Evolutionary conservation across 2,329 filamentous ascomycete species (phyloP).

Genomic region (Aspergillus alliaceus): DNA sequence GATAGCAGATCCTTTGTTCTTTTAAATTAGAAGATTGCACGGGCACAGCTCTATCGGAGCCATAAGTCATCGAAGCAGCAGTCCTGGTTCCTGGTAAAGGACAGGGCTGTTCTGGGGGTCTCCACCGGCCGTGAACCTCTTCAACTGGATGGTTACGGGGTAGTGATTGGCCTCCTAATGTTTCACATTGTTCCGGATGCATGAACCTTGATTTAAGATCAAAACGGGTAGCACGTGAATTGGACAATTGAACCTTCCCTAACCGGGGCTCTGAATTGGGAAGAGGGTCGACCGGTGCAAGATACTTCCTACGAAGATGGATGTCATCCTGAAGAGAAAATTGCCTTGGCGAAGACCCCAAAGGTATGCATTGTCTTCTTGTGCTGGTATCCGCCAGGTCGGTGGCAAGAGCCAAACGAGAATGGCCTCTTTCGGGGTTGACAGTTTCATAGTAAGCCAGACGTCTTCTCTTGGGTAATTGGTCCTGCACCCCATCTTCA

Average conservation of each 20-base stretch:
- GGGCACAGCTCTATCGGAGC: constrained; percentile 17
- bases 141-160: constrained; percentile 13
- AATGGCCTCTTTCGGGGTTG: constrained; percentile 12
- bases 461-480: constrained; percentile 35
- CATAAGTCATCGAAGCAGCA: constrained; percentile 19
- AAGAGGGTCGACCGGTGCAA: constrained; percentile 19
- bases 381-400: constrained; percentile 11
- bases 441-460: constrained; percentile 26
- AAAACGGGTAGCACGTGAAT: constrained; percentile 12
- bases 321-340: constrained; percentile 17
- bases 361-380: constrained; percentile 18
- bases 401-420: constrained; percentile 11
- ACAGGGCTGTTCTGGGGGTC: constrained; percentile 10
- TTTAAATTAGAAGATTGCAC: constrained; percentile 14
- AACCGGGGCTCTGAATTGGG: constrained; percentile 17
- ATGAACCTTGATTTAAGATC: constrained; percentile 18
- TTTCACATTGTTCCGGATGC: constrained; percentile 17
- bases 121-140: constrained; percentile 8
- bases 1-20: constrained; percentile 18
- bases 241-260: constrained; percentile 15
- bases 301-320: constrained; percentile 24
- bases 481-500: constrained; percentile 26
- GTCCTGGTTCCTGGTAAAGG: constrained; percentile 16
- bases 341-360: constrained; percentile 18
- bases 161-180: constrained; percentile 16